Evolutionary conservation across 1,284 basidiomycete genomes (phyloP), one percentile per base, ranked within the genome.

Genomic region (Salmacisia buchloeana): DNA sequence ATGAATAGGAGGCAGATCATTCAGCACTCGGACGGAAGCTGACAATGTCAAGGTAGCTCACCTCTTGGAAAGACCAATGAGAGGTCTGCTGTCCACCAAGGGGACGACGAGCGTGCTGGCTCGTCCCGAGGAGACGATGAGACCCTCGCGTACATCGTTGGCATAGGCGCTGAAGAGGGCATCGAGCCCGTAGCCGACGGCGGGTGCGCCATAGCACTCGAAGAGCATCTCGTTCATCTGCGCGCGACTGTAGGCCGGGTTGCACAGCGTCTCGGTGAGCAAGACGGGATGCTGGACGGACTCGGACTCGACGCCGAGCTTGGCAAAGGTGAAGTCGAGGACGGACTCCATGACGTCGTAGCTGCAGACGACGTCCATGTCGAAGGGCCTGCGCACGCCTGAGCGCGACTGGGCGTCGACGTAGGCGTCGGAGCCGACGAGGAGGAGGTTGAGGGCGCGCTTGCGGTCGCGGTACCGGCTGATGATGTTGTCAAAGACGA

Each of bases 161-260:
- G 72, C 66, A 57, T 84, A 92, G 74, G 96, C 94, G 0, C 94
- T 92, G 85, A 97, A 94, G 63, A 94, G 83, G 6, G 90, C 89
- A 78, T 99, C 96, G 68, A 97, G 83, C 63, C 91, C 92, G 80
- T 91, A 98, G 15, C 89, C 85, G 52, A 97, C 84, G 2, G 88
- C 88, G 0, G 94, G 94, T 1, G 89, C 91, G 18, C 85, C 85
- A 79, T 98, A 99, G 56, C 88, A 86, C 82, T 99, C 96, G 77
- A 99, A 99, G 80, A 98, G 86, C 27, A 99, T 86, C 78, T 99
- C 96, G 1, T 93, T 94, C 29, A 93, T 96, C 65, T 96, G 90
- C 90, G 38, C 18, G 18, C 96, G 84, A 10, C 92, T 94, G 81
- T 94, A 92, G 31, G 94, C 81, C 0, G 94, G 93, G 41, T 92